Conservation (phyloP, 352 stramenopile genomes). For the Phytophthora meadii region DNA sequence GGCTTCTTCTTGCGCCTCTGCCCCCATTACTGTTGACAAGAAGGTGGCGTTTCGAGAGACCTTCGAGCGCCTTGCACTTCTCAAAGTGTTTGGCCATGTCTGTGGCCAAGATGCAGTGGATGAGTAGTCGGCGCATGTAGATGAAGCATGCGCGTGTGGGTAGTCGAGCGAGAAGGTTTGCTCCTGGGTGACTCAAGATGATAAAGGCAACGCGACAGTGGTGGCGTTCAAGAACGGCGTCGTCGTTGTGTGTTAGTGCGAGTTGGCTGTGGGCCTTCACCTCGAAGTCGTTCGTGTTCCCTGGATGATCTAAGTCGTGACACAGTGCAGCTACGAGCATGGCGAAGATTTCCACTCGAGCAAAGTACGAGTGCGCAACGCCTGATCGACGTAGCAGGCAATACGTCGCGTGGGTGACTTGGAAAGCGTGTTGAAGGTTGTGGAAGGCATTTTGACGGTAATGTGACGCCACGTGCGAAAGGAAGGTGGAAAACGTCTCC, state of each 20-base stretch:
- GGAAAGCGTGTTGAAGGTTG: slow-evolving; percentile 80
- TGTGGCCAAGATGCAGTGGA: slow-evolving; percentile 74
- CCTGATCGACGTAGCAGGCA: slow-evolving; percentile 50
- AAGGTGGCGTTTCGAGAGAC: slow-evolving; percentile 49
- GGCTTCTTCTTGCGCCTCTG: slow-evolving; percentile 45
- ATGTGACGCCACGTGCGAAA: slow-evolving; percentile 60
- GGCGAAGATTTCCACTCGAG: slow-evolving; percentile 60
- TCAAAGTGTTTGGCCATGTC: slow-evolving; percentile 84
- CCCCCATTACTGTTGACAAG: slow-evolving; percentile 22
- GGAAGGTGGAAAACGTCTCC: slow-evolving; percentile 66
- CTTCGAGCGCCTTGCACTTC: slow-evolving; percentile 67
- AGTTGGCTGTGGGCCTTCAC: slow-evolving; percentile 74
- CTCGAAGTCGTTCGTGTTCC: slow-evolving; percentile 88
- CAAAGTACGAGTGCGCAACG: slow-evolving; percentile 51
- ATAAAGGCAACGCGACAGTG: slow-evolving; percentile 78
- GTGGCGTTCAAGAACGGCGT: slow-evolving; percentile 85
- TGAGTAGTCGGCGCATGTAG: slow-evolving; percentile 58
- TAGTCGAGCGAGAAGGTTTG: slow-evolving; percentile 68
- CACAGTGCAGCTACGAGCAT: slow-evolving; percentile 61
- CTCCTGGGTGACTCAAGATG: slow-evolving; percentile 63
- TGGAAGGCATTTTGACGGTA: slow-evolving; percentile 79
- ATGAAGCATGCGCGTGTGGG: slow-evolving; percentile 53
- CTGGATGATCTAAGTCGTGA: slow-evolving; percentile 84
- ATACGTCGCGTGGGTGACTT: slow-evolving; percentile 67
- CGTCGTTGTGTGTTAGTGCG: slow-evolving; percentile 84